These are phyloP conservation scores for Diaporthe caulivora DNA, from an alignment of 2,329 filamentous ascomycete species.

Conservation along the genomic window DNA sequence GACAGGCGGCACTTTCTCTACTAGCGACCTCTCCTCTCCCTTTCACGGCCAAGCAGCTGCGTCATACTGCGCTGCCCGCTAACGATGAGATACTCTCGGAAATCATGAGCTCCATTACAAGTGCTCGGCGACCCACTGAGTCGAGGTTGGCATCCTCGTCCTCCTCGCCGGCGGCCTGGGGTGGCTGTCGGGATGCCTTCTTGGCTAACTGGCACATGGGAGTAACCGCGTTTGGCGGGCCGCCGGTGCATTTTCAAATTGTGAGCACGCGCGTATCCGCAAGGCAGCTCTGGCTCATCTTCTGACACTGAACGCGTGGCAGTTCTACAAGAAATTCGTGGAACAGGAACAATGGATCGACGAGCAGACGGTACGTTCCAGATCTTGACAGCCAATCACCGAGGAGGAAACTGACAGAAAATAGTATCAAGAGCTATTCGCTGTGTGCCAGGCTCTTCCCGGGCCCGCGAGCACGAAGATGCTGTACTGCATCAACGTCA, in stretches of 20 bases:
- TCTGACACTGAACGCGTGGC: not conserved
- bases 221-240: slow-evolving; percentile 75
- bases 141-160: not conserved
- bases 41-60: too few species aligned
- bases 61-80: too few species aligned
- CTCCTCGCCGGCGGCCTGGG: not conserved
- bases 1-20: not conserved
- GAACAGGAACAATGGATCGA: slow-evolving; percentile 4
- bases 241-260: slow-evolving; percentile 78
- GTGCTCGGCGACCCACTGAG: not conserved
- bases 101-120: not conserved
- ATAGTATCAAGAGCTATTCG: slow-evolving; percentile 7
- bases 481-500: not conserved
- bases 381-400: not conserved
- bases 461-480: not conserved
- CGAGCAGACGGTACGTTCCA: slow-evolving; percentile 1
- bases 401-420: not conserved
- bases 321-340: slow-evolving; percentile 15
- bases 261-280: slow-evolving; percentile 45
- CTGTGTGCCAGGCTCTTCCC: not conserved
- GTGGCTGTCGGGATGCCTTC: slow-evolving; percentile 5
- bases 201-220: slow-evolving; percentile 69
- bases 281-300: not conserved
- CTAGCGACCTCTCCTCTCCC: accelerated
- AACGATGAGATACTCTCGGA: accelerated